Base-by-base conservation (phyloP, 2,329 filamentous ascomycete species). In the Hypoxylon sp. region DNA sequence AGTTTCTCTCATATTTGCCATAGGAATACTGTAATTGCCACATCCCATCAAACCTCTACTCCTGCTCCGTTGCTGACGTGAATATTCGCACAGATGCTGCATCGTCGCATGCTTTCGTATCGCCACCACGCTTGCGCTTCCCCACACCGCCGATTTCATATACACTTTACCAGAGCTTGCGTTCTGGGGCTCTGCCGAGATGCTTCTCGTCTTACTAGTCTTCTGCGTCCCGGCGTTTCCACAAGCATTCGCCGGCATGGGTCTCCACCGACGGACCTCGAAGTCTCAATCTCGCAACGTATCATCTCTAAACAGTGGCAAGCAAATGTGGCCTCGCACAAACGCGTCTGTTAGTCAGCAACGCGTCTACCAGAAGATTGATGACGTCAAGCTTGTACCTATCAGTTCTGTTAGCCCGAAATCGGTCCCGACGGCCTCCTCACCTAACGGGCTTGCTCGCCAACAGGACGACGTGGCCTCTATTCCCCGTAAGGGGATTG, bases 81-180 rank as follows among this genome's bases (percentile, higher is more conserved):
- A 19, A 44, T 44, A 44, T 19, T 6, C 19, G n/a, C 7, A 17
- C n/a, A 44, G 39, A 2, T 44, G 39, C n/a, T 44, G 39, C 39
- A 44, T 44, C n/a, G 39, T 44, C 39, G 39, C 39, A 10, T 44
- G 39, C 5, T 44, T 44, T 44, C 39, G 39, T 6, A 44, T 44
- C 6, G 39, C 5, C 6, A 44, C 39, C n/a, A 44, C 39, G 0
- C 3, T 44, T 7, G 39, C 39, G n/a, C 39, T 44, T 8, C 39
- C 39, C 7, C 7, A 19, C 7, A 44, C 39, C 10, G 5, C 2
- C 1, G 39, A 19, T 19, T 44, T 44, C 8, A 44, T 44, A 6
- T 44, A 44, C n/a, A 44, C 39, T 0, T n/a, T 44, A 4, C 39
- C 39, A 1, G 39, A 44, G 39, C 39, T 44, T n/a, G 39, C 39